Percentiles rank a stretch among this genome's conserved stretches.
These are phyloP conservation scores for Pseudotsuga menziesii DNA, from an alignment of 75 land plant genomes.

Conservation along the genomic window DNA sequence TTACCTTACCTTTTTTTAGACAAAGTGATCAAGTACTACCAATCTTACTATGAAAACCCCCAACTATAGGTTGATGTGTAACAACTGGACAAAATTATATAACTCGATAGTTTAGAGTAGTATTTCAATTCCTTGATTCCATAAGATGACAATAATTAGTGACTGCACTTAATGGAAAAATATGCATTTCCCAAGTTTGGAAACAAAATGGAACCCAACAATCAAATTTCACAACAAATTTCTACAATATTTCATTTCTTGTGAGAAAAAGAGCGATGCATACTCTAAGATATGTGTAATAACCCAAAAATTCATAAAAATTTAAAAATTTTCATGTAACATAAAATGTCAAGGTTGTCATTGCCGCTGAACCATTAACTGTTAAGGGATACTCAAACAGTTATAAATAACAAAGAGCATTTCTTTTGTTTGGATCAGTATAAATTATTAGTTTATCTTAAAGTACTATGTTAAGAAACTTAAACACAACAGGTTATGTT, in stretches of 20 bases:
- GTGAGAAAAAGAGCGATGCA: too few species aligned
- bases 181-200: slow-evolving; percentile 1
- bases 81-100: background rate
- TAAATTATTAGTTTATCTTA: too few species aligned
- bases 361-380: too few species aligned
- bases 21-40: slow-evolving; percentile 1
- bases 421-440: too few species aligned
- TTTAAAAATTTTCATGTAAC: too few species aligned
- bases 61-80: background rate
- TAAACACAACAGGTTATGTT: too few species aligned
- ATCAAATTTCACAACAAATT: background rate
- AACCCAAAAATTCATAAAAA: too few species aligned
- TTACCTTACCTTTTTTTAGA: background rate
- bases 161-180: background rate
- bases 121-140: background rate
- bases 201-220: slow-evolving; percentile 9
- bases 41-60: background rate
- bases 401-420: too few species aligned
- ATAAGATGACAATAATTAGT: background rate
- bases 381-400: too few species aligned
- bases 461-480: too few species aligned
- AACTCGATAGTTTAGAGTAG: background rate
- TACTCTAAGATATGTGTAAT: too few species aligned
- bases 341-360: too few species aligned
- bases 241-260: background rate